Evolutionary conservation across 2,329 filamentous ascomycete genomes (phyloP).

Genomic region (Cercospora sesami): DNA sequence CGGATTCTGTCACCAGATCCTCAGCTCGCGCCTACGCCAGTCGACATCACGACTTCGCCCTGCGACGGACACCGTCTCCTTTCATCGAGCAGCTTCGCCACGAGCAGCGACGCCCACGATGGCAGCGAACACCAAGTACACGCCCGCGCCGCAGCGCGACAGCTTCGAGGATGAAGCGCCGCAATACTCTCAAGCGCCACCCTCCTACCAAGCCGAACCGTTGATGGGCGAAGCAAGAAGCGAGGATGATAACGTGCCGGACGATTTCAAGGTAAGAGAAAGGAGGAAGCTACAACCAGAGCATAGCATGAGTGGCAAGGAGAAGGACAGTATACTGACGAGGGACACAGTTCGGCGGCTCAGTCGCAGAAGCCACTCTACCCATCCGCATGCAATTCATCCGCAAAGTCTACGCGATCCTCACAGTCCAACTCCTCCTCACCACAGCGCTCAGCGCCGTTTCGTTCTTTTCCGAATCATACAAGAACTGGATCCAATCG

Average conservation of each 20-base stretch:
- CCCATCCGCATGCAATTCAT: conserved; percentile 81
- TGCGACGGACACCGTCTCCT: neutral
- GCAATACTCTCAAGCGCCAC: conserved; percentile 73
- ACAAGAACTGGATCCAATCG: conserved; percentile 82
- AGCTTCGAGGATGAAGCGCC: conserved; percentile 75
- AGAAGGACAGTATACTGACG: neutral
- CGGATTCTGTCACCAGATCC: conserved; percentile 18
- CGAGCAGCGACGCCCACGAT: conserved; percentile 49
- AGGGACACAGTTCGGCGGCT: conserved; percentile 75
- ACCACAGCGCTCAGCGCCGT: conserved; percentile 78
- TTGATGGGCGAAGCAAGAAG: conserved; percentile 66
- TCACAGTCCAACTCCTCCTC: conserved; percentile 88
- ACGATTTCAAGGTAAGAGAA: conserved; percentile 82
- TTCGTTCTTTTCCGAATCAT: conserved; percentile 78
- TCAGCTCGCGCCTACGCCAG: neutral
- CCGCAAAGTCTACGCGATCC: conserved; percentile 90
- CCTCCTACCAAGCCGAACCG: conserved; percentile 68
- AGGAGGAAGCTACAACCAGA: neutral
- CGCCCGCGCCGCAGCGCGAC: conserved; percentile 79
- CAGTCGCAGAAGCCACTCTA: conserved; percentile 87
- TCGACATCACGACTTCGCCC: neutral
- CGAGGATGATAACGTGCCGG: conserved; percentile 88
- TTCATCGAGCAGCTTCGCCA: neutral
- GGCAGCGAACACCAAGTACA: conserved; percentile 78
- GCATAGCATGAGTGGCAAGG: neutral